Conservation (phyloP, 106 monocot species). For the Dioscorea zingiberensis region DNA sequence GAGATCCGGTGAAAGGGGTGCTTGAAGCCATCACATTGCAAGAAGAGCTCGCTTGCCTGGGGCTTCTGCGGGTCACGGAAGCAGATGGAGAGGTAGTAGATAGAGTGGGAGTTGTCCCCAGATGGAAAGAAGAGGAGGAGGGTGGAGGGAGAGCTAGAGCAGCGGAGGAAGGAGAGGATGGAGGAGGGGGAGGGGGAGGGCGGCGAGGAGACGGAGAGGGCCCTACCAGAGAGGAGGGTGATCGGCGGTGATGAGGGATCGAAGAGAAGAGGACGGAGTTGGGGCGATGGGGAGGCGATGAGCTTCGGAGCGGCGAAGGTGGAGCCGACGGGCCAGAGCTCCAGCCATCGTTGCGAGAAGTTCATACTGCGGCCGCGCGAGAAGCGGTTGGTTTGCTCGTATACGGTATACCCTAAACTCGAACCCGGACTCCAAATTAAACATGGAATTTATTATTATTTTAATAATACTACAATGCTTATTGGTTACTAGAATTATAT, state of each 20-base stretch:
- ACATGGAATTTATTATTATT: no score
- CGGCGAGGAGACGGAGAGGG: conserved; percentile 1
- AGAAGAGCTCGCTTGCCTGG: conserved; percentile 12
- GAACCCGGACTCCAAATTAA: no score
- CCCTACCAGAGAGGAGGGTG: conserved; percentile 6
- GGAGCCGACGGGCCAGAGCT: conserved; percentile 11
- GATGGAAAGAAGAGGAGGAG: conserved; percentile 61
- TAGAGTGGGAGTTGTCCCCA: conserved; percentile 44
- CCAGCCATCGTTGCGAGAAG: conserved; percentile 21
- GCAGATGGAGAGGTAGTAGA: conserved; percentile 29
- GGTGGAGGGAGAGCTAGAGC: conserved; percentile 18
- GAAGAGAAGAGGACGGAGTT: conserved; percentile 15
- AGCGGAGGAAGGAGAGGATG: not conserved
- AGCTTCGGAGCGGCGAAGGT: conserved; percentile 16
- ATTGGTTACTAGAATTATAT: no score
- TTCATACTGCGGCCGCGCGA: conserved; percentile 7
- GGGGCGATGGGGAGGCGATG: not conserved
- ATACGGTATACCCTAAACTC: no score
- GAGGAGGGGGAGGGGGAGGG: conserved; percentile 6
- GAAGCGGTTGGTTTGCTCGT: not conserved
- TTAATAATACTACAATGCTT: no score
- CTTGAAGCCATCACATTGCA: conserved; percentile 32
- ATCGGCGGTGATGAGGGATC: conserved; percentile 3
- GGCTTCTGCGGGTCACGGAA: not conserved
- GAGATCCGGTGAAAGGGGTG: conserved; percentile 51